These are phyloP conservation scores for Pseudocercospora fijiensis DNA, from an alignment of 2,329 filamentous ascomycete species.

Conservation along the genomic window DNA sequence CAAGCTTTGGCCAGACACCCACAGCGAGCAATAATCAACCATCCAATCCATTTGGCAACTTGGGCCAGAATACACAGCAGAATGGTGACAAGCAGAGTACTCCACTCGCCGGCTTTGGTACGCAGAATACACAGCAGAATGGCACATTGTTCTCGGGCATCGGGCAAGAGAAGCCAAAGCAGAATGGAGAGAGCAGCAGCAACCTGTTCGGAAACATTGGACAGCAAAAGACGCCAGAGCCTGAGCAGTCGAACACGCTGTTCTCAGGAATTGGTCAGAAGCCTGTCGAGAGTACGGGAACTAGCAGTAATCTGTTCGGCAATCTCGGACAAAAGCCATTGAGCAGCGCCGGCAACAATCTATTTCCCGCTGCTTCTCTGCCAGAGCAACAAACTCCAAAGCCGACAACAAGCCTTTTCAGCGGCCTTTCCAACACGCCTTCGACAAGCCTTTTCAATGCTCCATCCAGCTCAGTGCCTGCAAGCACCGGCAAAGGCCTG, in stretches of 20 bases:
- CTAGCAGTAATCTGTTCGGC: conserved; percentile 16
- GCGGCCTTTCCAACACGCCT: conserved; percentile 10
- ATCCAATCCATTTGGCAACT: conserved; percentile 12
- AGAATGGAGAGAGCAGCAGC: conserved; percentile 7
- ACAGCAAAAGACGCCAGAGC: conserved; percentile 2
- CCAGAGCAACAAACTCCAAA: conserved; percentile 6
- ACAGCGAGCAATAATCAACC: conserved; percentile 7
- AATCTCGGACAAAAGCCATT: conserved; percentile 14
- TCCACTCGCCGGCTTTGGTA: conserved; percentile 11
- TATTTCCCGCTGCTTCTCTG: background rate
- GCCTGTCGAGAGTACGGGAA: conserved; percentile 4
- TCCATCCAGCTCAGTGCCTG: conserved; percentile 3
- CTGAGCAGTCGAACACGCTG: background rate
- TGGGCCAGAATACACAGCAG: conserved; percentile 12
- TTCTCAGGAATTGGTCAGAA: conserved; percentile 9
- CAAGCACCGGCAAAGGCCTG: conserved; percentile 18
- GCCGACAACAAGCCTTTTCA: conserved; percentile 15
- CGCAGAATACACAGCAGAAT: conserved; percentile 10
- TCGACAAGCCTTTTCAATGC: conserved; percentile 10
- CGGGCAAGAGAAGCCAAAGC: conserved; percentile 16
- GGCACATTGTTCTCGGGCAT: conserved; percentile 19
- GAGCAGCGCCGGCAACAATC: background rate
- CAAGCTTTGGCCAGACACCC: conserved; percentile 15
- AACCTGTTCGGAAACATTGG: conserved; percentile 7
- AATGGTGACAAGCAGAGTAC: conserved; percentile 11